These are phyloP conservation scores for Penicillium tannophilum DNA, from an alignment of 495 filamentous ascomycete genomes.

Conservation along the genomic window DNA sequence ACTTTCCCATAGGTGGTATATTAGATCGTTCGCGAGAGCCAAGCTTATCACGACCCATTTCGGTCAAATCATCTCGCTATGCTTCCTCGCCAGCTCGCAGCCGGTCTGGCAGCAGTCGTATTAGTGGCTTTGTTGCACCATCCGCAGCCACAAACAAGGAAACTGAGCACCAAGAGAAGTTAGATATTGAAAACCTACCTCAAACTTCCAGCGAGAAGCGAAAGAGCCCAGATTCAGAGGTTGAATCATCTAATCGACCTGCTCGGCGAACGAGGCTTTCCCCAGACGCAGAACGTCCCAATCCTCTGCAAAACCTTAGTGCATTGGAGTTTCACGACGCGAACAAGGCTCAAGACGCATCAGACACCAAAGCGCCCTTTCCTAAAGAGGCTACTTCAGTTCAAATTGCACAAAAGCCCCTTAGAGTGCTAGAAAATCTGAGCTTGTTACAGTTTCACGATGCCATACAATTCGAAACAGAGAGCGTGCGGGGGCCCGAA, in stretches of 20 bases:
- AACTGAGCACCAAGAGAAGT: not conserved
- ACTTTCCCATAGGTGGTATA: not conserved
- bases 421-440: not conserved
- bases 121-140: not conserved
- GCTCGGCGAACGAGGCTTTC: not conserved
- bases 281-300: not conserved
- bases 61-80: not conserved
- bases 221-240: not conserved
- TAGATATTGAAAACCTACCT: not conserved
- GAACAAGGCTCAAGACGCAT: not conserved
- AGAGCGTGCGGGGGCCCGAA: conserved; percentile 1
- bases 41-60: not conserved
- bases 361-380: not conserved
- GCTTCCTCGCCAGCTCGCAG: not conserved
- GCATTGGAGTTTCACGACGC: not conserved
- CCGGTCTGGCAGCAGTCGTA: not conserved
- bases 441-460: not conserved
- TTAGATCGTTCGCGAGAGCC: not conserved
- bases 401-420: not conserved
- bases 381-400: no score
- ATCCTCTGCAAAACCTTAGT: not conserved
- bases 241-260: not conserved
- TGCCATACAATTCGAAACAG: not conserved
- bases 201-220: not conserved
- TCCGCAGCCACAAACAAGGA: not conserved